Evolutionary conservation across 805 yeast species (phyloP), one percentile per base, ranked within the genome.

Genomic region (Lachancea cidri): DNA sequence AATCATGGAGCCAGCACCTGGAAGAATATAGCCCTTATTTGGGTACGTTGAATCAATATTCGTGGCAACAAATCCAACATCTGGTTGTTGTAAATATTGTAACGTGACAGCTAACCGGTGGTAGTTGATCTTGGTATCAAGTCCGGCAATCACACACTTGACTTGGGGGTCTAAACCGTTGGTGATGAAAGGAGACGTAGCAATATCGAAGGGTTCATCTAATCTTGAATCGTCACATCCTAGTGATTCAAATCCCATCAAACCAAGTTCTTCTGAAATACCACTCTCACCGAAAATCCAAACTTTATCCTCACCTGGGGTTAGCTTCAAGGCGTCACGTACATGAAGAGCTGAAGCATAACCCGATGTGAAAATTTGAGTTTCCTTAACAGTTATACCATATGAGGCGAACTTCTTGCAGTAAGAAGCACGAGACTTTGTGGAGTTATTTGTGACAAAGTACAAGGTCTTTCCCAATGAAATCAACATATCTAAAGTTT

Each of bases 11-110:
- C 98, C 98, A 1, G 98, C 98, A 22, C 98, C 98, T 15, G 96
- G 95, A 37, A 93, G 73, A 36, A 86, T 74, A 52, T 77, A 71
- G 1, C 95, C 96, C 62, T 85, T 81, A 44, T 84, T 77, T 2
- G 98, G 98, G 69, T 80, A 93, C 0, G 98, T 93, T 1, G 96
- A 83, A 63, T 93, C 98, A 33, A 86, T 85, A 62, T 93, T 93
- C 4, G 98, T 93, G 17, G 97, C 98, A 48, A 93, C 71, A 62
- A 87, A 93, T 24, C 81, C 74, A 3, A 86, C 71, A 2, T 72
- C 68, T 31, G 68, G 64, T 43, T 81, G 76, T 46, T 73, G 70
- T 38, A 93, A 69, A 54, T 93, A 89, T 54, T 86, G 89, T 68
- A 89, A 71, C 5, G 96, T 84, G 24, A 79, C 68, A 1, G 95